Evolutionary conservation across 2,329 filamentous ascomycete genomes (phyloP).

Genomic region (Fusarium brevicatenulatum): DNA sequence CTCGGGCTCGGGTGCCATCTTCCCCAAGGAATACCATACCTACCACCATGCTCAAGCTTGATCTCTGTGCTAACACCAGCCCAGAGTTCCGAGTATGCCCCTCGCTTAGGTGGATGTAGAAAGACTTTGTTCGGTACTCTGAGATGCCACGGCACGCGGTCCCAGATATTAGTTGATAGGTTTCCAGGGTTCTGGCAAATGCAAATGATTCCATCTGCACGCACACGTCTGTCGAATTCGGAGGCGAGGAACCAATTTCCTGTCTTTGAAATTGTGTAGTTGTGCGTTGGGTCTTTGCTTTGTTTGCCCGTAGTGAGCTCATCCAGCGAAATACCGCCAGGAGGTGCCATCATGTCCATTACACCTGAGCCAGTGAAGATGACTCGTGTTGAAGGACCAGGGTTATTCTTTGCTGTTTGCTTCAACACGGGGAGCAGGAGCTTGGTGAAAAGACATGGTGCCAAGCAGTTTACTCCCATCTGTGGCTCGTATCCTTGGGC

Average conservation of each 20-base stretch:
- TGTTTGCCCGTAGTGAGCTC: conserved; percentile 22
- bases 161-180: conserved; percentile 42
- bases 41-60: conserved; percentile 40
- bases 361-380: conserved; percentile 46
- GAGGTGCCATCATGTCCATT: conserved; percentile 34
- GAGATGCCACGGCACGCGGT: background rate
- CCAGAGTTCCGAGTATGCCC: conserved; percentile 55
- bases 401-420: conserved; percentile 15
- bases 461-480: conserved; percentile 50
- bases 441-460: conserved; percentile 47
- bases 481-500: conserved; percentile 48
- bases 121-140: conserved; percentile 38
- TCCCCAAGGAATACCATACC: conserved; percentile 6
- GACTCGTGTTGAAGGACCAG: conserved; percentile 39
- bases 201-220: conserved; percentile 39
- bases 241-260: conserved; percentile 48
- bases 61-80: conserved; percentile 52
- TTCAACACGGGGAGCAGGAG: conserved; percentile 47
- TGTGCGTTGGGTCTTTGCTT: conserved; percentile 35
- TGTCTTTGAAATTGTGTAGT: conserved; percentile 50
- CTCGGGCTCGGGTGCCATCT: background rate
- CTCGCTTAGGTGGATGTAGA: conserved; percentile 46
- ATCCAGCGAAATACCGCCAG: conserved; percentile 43
- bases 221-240: conserved; percentile 46
- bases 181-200: conserved; percentile 51